Conservation (phyloP, 805 yeast species). For the Zygosaccharomyces lentus region DNA sequence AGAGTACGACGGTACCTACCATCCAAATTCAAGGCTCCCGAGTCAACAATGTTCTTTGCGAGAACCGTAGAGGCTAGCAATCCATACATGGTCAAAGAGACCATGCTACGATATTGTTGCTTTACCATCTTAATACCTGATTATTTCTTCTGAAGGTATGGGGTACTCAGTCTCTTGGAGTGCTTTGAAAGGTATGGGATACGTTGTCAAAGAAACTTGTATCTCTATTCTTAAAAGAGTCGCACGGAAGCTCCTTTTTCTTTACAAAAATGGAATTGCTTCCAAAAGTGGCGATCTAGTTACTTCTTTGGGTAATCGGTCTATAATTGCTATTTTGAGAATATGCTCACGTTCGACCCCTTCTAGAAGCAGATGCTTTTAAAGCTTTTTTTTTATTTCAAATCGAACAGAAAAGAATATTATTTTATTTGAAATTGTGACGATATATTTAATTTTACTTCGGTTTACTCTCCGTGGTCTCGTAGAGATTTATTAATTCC, state of each 20-base stretch:
- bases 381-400: too few relatives aligned
- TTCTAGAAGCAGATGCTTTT: not conserved
- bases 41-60: constrained; percentile 14
- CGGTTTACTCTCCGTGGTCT: too few relatives aligned
- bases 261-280: not conserved
- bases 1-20: constrained; percentile 15
- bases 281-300: not conserved
- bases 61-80: constrained; percentile 3
- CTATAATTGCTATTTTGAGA: not conserved
- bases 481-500: too few relatives aligned
- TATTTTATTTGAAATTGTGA: too few relatives aligned
- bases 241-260: not conserved
- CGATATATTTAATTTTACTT: too few relatives aligned
- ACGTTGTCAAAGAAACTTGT: not conserved
- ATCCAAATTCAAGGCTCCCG: constrained; percentile 11
- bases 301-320: not conserved
- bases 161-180: not conserved
- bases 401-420: too few relatives aligned
- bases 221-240: not conserved
- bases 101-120: constrained; percentile 3
- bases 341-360: not conserved
- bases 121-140: constrained; percentile 1
- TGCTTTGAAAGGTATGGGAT: not conserved
- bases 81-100: constrained; percentile 4
- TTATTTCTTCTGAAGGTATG: not conserved